phyloP scores from a whole-genome alignment of 805 yeast genomes.

The Diddensiella transvaalensis region DNA sequence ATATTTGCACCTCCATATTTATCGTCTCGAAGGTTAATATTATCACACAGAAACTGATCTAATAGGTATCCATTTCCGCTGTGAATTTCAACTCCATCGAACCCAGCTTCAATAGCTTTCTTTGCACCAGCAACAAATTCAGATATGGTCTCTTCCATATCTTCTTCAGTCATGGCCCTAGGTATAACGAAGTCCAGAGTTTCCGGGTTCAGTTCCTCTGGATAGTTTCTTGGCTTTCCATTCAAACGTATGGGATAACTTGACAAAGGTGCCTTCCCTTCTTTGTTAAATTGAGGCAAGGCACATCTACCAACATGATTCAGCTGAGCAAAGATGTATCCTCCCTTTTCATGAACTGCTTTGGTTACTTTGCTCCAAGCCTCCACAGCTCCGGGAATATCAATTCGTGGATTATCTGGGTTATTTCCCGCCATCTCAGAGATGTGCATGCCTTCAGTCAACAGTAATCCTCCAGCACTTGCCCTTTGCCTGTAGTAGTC shows the following conservation, averaged over 20 bases:
- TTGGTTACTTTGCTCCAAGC: conserved; percentile 52
- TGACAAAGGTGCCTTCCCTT: conserved; percentile 1
- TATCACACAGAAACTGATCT: conserved; percentile 44
- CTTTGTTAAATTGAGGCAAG: neutral
- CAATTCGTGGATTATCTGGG: conserved; percentile 2
- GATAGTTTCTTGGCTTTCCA: neutral
- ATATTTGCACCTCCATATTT: conserved; percentile 57
- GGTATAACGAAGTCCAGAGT: conserved; percentile 13
- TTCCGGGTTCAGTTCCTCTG: neutral
- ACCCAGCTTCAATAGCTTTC: conserved; percentile 49
- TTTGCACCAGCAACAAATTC: conserved; percentile 52
- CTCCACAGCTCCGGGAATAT: neutral
- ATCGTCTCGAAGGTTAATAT: conserved; percentile 52
- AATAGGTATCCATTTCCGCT: conserved; percentile 59
- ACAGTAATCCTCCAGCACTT: neutral
- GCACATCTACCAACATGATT: conserved; percentile 40
- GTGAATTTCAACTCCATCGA: conserved; percentile 65
- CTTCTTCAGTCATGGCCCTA: conserved; percentile 38
- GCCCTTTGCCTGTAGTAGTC: conserved; percentile 1
- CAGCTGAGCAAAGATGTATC: conserved; percentile 39
- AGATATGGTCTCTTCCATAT: conserved; percentile 42
- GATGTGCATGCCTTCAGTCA: conserved; percentile 1
- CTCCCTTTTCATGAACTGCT: conserved; percentile 40
- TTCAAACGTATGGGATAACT: neutral
- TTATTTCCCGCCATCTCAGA: neutral